Conservation (phyloP, 805 yeast genomes). For the Cyberlindnera galapagoensis region DNA sequence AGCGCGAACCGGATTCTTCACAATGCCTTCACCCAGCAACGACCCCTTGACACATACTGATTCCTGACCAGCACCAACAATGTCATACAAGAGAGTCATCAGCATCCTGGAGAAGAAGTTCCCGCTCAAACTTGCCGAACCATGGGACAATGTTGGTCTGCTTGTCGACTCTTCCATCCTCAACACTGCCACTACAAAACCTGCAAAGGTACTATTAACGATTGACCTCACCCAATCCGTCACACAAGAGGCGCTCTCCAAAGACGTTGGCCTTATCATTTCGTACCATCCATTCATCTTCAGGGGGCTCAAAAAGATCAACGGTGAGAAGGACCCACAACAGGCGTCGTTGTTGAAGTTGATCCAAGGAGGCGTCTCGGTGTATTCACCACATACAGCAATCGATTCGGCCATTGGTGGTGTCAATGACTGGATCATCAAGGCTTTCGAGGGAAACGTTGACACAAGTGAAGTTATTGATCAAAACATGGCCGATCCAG, state of each 20-base stretch:
- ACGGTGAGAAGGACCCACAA: constrained; percentile 61
- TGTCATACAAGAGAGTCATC: constrained; percentile 38
- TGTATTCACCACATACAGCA: constrained; percentile 94
- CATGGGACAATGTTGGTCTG: constrained; percentile 95
- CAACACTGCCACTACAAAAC: constrained; percentile 8
- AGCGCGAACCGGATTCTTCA: too few species aligned
- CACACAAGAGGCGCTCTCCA: constrained; percentile 72
- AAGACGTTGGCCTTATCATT: constrained; percentile 50
- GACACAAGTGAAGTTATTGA: constrained; percentile 33
- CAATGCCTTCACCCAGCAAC: too few species aligned
- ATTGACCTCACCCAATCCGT: constrained; percentile 82
- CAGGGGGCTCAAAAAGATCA: constrained; percentile 73
- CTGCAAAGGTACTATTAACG: constrained; percentile 49
- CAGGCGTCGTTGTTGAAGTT: constrained; percentile 69
- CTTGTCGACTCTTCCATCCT: constrained; percentile 57
- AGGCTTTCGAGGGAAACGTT: constrained; percentile 27
- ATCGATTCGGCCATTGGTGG: constrained; percentile 92
- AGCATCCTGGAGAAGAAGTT: constrained; percentile 62
- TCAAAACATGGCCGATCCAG: constrained; percentile 32
- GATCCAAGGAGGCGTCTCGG: constrained; percentile 74
- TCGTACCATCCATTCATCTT: constrained; percentile 96
- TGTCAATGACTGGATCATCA: constrained; percentile 87
- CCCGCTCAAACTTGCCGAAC: constrained; percentile 78
- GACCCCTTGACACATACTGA: too few species aligned
- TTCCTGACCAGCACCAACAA: constrained; percentile 2